Base-by-base conservation (phyloP, 176 grass and related monocot species). In the Bothriochloa decipiens region DNA sequence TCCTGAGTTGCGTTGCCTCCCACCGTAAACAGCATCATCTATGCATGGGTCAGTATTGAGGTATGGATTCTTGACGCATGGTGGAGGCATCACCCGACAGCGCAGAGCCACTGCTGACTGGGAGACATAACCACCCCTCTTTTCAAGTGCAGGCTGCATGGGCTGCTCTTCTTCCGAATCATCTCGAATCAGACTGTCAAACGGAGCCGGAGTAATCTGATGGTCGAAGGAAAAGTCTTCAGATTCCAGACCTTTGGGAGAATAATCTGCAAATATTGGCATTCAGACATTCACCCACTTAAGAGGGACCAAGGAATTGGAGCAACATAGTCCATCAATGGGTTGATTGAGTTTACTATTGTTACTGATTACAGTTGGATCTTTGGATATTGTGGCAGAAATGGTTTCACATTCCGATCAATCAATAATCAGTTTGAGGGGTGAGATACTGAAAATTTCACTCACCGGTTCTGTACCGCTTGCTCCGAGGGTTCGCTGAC, bases 21-120 rank as follows among this genome's bases (percentile, higher is more conserved):
- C 81, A 22, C 72, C 89, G 36, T 92, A 98, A 66, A 93, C 52
- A 79, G 68, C 84, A 72, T 72, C 87, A 92, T 92, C 77, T 65
- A 83, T 86, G 39, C 63, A 69, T 62, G 91, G 29, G 17, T 71
- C 64, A 10, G 4, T 28, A 29, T 86, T 89, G 39, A 90, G 37
- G 49, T 98, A 98, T 2, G 88, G 93, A 67, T 98, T 98, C 79
- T 87, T 94, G 79, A 98, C 92, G 39, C 96, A 98, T 4, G 93
- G 93, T 4, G 96, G 96, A 76, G 96, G 93, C 86, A 88, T 95
- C 80, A 96, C 91, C 75, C 91, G 83, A 82, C 91, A 92, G 42
- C 96, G 91, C 75, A 98, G 70, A 86, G 90, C 85, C 72, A 95
- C 79, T 81, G 91, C 96, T 29, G 91, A 93, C 49, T 90, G 81